These are phyloP conservation scores for Theobroma cacao DNA, from an alignment of 345 rosid genomes.

Conservation along the genomic window DNA sequence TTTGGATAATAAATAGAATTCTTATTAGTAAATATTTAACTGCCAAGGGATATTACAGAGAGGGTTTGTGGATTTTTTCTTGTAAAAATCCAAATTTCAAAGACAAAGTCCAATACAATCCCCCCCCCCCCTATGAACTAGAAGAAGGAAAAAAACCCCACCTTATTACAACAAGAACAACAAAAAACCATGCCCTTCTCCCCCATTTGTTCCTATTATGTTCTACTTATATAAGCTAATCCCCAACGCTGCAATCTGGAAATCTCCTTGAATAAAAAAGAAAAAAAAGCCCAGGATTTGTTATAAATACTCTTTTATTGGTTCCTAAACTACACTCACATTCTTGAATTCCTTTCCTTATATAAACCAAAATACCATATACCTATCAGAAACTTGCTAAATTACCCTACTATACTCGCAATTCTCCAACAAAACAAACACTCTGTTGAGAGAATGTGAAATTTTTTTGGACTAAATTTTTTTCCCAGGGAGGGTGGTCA, in stretches of 20 bases:
- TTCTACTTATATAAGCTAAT: neutral
- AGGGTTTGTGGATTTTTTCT: conserved; percentile 13
- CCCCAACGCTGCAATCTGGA: conserved; percentile 16
- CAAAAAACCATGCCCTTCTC: neutral
- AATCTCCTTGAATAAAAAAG: neutral
- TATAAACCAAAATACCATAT: conserved; percentile 20
- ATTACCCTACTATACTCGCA: neutral
- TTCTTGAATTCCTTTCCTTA: conserved; percentile 7
- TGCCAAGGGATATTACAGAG: conserved; percentile 12
- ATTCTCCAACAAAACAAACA: conserved; percentile 13
- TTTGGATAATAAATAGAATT: neutral
- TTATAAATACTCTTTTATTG: neutral
- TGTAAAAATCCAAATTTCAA: neutral
- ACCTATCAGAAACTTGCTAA: neutral
- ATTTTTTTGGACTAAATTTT: too few relatives aligned
- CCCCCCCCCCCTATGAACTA: neutral
- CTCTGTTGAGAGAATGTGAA: neutral
- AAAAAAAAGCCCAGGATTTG: neutral
- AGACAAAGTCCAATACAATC: neutral
- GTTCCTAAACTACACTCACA: conserved; percentile 23
- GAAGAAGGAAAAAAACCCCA: neutral
- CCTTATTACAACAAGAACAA: conserved; percentile 13
- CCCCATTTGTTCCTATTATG: neutral
- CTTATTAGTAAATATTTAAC: conserved; percentile 11
- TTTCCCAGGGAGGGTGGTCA: conserved; percentile 20